A percentile compares a stretch with the other conserved stretches of the same genome.
phyloP scores from a whole-genome alignment of 768 basidiomycete genomes.

The Tephrocybe sp. region DNA sequence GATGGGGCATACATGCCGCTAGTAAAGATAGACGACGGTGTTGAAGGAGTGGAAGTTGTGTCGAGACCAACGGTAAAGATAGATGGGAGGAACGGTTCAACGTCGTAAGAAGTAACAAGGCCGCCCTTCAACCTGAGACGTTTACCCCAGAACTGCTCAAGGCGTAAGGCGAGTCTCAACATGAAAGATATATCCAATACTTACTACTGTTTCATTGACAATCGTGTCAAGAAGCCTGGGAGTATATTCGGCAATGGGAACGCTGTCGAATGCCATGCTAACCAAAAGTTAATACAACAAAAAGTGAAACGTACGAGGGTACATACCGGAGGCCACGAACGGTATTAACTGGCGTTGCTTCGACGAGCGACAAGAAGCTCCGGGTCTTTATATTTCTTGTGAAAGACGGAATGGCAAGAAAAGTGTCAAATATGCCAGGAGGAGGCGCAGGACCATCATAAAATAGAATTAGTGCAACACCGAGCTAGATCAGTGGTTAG shows the following conservation, averaged over 20 bases:
- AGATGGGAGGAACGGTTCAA: constrained; percentile 47
- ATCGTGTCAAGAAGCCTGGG: constrained; percentile 36
- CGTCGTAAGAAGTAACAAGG: constrained; percentile 39
- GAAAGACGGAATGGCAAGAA: constrained; percentile 42
- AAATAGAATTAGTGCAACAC: constrained; percentile 41
- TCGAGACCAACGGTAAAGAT: constrained; percentile 33
- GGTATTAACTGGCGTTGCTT: constrained; percentile 30
- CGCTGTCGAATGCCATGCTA: constrained; percentile 33
- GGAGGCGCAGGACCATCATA: constrained; percentile 56
- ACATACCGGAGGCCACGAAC: constrained; percentile 25
- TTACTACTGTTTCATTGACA: constrained; percentile 38
- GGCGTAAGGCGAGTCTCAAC: not conserved
- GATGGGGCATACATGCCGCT: too few species aligned
- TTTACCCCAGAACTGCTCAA: constrained; percentile 41
- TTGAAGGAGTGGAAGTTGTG: constrained; percentile 45
- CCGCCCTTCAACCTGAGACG: constrained; percentile 24
- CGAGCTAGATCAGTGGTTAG: not conserved
- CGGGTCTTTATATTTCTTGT: constrained; percentile 36
- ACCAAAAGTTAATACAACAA: too few species aligned
- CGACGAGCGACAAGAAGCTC: constrained; percentile 39
- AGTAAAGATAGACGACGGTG: too few species aligned
- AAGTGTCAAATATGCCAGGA: constrained; percentile 47
- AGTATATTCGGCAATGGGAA: constrained; percentile 34
- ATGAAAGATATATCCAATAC: constrained; percentile 7
- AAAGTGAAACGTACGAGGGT: too few species aligned